These are phyloP conservation scores for Phoma sp. DNA, from an alignment of 2,329 filamentous ascomycete species.

Conservation along the genomic window DNA sequence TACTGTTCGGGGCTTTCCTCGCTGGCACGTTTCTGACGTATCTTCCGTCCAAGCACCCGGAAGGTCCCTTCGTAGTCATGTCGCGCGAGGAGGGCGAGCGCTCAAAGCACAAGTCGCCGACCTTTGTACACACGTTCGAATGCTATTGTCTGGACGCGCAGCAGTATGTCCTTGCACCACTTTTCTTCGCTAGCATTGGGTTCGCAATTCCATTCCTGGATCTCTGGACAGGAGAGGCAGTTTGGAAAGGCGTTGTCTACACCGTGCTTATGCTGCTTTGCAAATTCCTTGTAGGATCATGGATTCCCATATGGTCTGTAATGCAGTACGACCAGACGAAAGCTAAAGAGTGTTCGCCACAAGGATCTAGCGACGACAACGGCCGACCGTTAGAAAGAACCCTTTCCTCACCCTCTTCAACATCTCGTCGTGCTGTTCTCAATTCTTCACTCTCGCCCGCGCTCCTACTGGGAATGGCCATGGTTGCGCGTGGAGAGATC, in stretches of 20 bases:
- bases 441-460: slow-evolving; percentile 12
- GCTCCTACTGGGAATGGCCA: slow-evolving; percentile 31
- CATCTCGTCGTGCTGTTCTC: slow-evolving; percentile 9
- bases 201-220: slow-evolving; percentile 40
- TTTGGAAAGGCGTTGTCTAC: slow-evolving; percentile 39
- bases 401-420: too few relatives aligned
- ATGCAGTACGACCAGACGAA: slow-evolving; percentile 14
- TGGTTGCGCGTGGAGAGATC: slow-evolving; percentile 40
- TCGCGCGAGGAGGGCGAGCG: slow-evolving; percentile 35
- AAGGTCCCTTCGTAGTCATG: slow-evolving; percentile 33
- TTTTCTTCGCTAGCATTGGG: slow-evolving; percentile 41
- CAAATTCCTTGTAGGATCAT: slow-evolving; percentile 21
- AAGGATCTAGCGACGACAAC: neutral
- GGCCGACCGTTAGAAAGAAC: neutral
- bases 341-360: slow-evolving; percentile 11
- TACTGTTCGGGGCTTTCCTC: slow-evolving; percentile 41
- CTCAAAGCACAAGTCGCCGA: slow-evolving; percentile 34
- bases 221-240: slow-evolving; percentile 36
- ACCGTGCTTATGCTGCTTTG: slow-evolving; percentile 34
- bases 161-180: slow-evolving; percentile 44
- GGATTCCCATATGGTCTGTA: slow-evolving; percentile 17
- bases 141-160: slow-evolving; percentile 55
- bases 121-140: slow-evolving; percentile 41
- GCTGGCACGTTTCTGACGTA: slow-evolving; percentile 39
- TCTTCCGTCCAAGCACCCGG: slow-evolving; percentile 29